Percentiles rank a stretch among this genome's conserved stretches.
Evolutionary conservation across 164 flowering plant genomes (phyloP).

Genomic region (Cinnamomum micranthum): DNA sequence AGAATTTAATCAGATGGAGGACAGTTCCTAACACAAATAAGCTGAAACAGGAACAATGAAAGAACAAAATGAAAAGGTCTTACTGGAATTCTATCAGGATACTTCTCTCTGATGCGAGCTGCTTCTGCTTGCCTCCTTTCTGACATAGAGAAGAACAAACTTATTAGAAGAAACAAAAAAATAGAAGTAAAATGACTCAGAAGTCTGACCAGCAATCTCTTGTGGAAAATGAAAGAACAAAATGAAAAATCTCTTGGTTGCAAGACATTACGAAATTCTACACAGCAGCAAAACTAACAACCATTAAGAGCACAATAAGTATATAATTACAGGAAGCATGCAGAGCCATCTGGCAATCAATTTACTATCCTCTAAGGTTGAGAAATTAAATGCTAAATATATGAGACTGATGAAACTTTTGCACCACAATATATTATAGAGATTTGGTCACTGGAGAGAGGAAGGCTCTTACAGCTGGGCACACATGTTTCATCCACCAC

Average conservation of each 20-base stretch:
- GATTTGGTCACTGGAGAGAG: no score
- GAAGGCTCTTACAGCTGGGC: neutral
- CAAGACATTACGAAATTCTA: neutral
- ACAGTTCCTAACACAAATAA: neutral
- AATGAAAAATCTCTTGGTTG: neutral
- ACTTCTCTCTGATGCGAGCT: constrained; percentile 78
- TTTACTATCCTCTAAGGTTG: neutral
- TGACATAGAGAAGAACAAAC: constrained; percentile 19
- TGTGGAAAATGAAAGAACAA: no score
- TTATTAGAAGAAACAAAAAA: no score
- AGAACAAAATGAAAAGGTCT: neutral
- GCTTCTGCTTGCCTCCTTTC: constrained; percentile 90
- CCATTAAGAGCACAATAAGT: neutral
- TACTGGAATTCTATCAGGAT: constrained; percentile 89
- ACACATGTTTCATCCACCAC: neutral
- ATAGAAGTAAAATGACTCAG: no score
- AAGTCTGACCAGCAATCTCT: no score
- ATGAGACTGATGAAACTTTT: neutral
- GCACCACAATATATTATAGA: no score
- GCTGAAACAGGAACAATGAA: neutral
- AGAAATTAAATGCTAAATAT: neutral
- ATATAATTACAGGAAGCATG: neutral
- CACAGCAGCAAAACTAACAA: neutral
- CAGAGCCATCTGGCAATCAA: neutral
- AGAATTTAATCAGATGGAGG: neutral